Evolutionary conservation across 2,329 filamentous ascomycete genomes (phyloP), one percentile per base, ranked within the genome.

Genomic region (Cryphonectria japonica): DNA sequence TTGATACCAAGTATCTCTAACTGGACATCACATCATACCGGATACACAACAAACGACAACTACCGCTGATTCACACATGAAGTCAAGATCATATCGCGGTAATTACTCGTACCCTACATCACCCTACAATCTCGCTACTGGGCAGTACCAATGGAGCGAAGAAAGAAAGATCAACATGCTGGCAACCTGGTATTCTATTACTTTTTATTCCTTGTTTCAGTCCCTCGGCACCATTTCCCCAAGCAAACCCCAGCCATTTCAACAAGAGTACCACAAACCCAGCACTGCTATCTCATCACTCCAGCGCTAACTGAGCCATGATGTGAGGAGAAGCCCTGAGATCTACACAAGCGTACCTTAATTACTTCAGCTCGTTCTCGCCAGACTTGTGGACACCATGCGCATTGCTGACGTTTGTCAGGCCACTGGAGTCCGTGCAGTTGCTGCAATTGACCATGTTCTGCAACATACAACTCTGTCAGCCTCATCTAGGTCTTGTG

Each of bases 381-480:
- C 50, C 43, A 26, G 26, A 57, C 29, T 67, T 34, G 63, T 71
- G 70, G n/a, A 71, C 57, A 29, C 67, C 67, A 34, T 62, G 41
- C 67, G 41, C 52, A 43, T 71, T 69, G 62, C 67, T 69, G 61
- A 26, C 54, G 14, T 64, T 64, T n/a, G 22, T 64, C 39, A 72
- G 52, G 9, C 71, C 71, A 43, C 68, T 67, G 26, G 60, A 72
- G 41, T 72, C 52, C n/a, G 32, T 72, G 65, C 71, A 72, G 26
- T 72, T 72, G 41, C 68, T 70, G 60, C 68, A 72, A 16, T 64
- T 43, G 68, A 72, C 14, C 39, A 66, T 63, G 52, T 67, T 39
- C 71, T 72, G 60, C 14, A 29, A 39, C 5, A 8, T n/a, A 16
- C 26, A 59, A 1, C 5, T n/a, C 22, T 3, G 11, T 29, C 29